phyloP scores from a whole-genome alignment of 1,139 yeast genomes.

The Ashbya aceris region DNA sequence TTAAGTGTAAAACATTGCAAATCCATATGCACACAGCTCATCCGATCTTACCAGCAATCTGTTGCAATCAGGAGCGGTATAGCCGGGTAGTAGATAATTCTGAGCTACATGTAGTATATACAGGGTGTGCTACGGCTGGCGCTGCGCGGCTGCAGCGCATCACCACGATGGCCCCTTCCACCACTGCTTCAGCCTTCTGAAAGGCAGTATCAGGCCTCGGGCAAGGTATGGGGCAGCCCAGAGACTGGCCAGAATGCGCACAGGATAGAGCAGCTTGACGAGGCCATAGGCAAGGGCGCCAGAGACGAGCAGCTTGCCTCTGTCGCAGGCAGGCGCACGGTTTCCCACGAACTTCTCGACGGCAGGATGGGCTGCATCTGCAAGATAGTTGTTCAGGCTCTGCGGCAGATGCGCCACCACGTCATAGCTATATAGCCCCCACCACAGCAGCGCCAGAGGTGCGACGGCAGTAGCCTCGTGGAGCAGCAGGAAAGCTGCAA shows the following conservation, averaged over 20 bases:
- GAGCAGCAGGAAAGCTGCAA: conserved; percentile 65
- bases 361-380: conserved; percentile 18
- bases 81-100: no score
- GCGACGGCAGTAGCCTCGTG: conserved; percentile 81
- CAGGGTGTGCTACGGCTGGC: no score
- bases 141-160: no score
- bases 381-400: conserved; percentile 14
- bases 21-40: no score
- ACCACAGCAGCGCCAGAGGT: conserved; percentile 76
- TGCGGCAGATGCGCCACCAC: conserved; percentile 11
- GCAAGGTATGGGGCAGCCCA: conserved; percentile 31
- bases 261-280: conserved; percentile 43
- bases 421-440: conserved; percentile 43
- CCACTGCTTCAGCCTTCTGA: conserved; percentile 11
- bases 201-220: conserved; percentile 18
- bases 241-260: conserved; percentile 25
- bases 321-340: conserved; percentile 18
- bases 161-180: conserved; percentile 1
- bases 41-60: no score
- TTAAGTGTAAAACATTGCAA: no score
- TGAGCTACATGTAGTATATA: no score
- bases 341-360: conserved; percentile 26
- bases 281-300: conserved; percentile 87
- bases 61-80: no score
- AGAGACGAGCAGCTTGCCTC: conserved; percentile 43